Percentiles rank a stretch among this genome's conserved stretches.
phyloP scores from a whole-genome alignment of 306 rosid genomes.

The Prunus fruticosa region DNA sequence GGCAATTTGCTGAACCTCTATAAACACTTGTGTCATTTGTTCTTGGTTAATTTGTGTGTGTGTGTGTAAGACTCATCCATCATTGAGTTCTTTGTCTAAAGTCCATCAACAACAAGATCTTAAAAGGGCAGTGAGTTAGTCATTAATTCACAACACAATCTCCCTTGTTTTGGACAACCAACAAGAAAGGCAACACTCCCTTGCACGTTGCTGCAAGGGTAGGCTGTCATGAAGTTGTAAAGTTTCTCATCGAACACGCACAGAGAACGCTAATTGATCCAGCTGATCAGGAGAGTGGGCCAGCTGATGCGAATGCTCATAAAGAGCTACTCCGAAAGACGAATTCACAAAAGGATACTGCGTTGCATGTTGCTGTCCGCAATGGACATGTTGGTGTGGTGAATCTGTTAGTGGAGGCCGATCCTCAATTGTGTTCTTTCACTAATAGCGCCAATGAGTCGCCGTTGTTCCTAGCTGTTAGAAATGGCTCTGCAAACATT shows the following conservation, averaged over 20 bases:
- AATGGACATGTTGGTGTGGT: neutral
- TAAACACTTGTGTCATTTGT: too few relatives aligned
- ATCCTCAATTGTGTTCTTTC: neutral
- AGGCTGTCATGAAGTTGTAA: neutral
- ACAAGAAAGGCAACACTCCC: constrained; percentile 16
- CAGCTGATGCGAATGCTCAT: neutral
- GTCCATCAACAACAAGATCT: too few relatives aligned
- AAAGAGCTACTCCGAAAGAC: neutral
- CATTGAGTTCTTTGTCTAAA: too few relatives aligned
- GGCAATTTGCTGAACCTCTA: too few relatives aligned
- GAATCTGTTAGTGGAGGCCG: neutral
- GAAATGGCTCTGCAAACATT: neutral
- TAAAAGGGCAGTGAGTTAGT: too few relatives aligned
- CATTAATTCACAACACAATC: too few relatives aligned
- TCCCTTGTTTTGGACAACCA: neutral
- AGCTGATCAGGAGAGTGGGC: neutral
- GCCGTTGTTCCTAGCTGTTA: constrained; percentile 13
- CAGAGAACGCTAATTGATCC: too few relatives aligned
- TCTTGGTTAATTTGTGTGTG: too few relatives aligned
- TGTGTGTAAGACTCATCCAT: too few relatives aligned
- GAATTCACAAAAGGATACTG: neutral
- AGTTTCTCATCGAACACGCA: neutral
- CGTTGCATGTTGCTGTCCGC: constrained; percentile 13
- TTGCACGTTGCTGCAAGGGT: constrained; percentile 14
- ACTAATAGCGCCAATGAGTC: neutral